Evolutionary conservation across 148 eudicot genomes (phyloP).

Genomic region (Euryodendron excelsum): DNA sequence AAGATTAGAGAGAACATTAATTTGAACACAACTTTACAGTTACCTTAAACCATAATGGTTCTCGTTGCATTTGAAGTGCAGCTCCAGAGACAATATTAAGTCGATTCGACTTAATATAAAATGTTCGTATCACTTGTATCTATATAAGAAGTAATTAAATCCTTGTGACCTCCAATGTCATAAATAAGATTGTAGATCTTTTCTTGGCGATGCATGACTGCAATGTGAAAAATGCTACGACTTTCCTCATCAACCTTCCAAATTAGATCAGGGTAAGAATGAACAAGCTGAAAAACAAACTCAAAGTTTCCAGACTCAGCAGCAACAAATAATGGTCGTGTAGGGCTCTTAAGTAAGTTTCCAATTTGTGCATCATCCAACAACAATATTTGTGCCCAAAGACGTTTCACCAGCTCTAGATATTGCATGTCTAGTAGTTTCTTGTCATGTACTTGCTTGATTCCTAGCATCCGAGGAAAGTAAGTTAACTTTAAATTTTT

Average conservation of each 20-base stretch:
- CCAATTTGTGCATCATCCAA: slow-evolving; percentile 19
- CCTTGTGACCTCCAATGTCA: slow-evolving; percentile 40
- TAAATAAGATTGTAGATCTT: slow-evolving; percentile 44
- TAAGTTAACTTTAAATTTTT: neutral
- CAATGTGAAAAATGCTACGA: slow-evolving; percentile 48
- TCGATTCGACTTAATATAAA: slow-evolving; percentile 37
- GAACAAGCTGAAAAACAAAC: slow-evolving; percentile 30
- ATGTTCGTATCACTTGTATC: slow-evolving; percentile 28
- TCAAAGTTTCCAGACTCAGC: slow-evolving; percentile 40
- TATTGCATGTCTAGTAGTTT: slow-evolving; percentile 6
- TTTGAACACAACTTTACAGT: neutral
- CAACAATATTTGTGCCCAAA: slow-evolving; percentile 12
- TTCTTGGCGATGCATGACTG: slow-evolving; percentile 35
- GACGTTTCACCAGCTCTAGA: neutral
- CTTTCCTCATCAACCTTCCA: slow-evolving; percentile 40
- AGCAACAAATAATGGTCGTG: slow-evolving; percentile 23
- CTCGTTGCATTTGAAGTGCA: slow-evolving; percentile 48
- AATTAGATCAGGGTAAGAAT: slow-evolving; percentile 41
- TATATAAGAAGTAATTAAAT: slow-evolving; percentile 30
- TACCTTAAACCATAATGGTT: slow-evolving; percentile 45
- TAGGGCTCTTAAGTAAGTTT: slow-evolving; percentile 14
- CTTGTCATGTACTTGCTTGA: slow-evolving; percentile 5
- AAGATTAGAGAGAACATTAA: neutral
- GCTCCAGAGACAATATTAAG: slow-evolving; percentile 40
- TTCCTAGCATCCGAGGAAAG: neutral